A percentile compares a stretch with the other conserved stretches of the same genome.
Evolutionary conservation across 2,329 filamentous ascomycete species (phyloP).

Genomic region (Colletotrichum sp.): DNA sequence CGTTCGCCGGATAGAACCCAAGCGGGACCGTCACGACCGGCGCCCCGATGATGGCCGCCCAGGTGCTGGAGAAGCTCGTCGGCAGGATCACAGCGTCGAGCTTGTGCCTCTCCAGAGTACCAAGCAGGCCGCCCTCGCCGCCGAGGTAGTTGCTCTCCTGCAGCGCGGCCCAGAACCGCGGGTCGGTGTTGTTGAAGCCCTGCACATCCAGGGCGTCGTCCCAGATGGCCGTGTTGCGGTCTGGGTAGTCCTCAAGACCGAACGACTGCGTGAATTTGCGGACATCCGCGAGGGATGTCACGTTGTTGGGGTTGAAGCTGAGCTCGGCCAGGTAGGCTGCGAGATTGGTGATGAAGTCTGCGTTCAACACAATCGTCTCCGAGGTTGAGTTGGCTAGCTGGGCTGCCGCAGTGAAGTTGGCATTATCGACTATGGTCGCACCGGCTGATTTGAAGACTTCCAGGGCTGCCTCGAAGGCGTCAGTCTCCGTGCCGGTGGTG

Average conservation of each 20-base stretch:
- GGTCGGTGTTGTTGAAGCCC: conserved; percentile 61
- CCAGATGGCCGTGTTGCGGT: conserved; percentile 63
- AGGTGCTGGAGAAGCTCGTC: conserved; percentile 36
- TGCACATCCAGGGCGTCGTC: conserved; percentile 51
- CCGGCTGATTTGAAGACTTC: conserved; percentile 56
- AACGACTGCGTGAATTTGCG: conserved; percentile 59
- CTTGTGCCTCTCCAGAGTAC: conserved; percentile 57
- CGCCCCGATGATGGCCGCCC: conserved; percentile 25
- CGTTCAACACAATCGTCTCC: conserved; percentile 50
- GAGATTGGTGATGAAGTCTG: conserved; percentile 65
- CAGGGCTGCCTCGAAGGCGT: conserved; percentile 60
- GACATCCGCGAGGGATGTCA: conserved; percentile 57
- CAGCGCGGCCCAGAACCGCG: conserved; percentile 62
- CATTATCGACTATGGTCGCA: conserved; percentile 64
- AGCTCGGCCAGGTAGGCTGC: conserved; percentile 61
- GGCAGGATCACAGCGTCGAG: conserved; percentile 68
- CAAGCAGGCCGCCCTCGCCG: conserved; percentile 64
- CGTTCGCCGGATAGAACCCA: conserved; percentile 42
- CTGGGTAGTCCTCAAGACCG: conserved; percentile 62
- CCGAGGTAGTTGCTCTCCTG: conserved; percentile 59
- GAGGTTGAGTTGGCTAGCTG: conserved; percentile 28
- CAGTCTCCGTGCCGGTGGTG: conserved; percentile 31
- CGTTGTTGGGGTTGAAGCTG: conserved; percentile 58
- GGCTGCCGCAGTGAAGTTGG: conserved; percentile 37
- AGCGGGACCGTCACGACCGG: conserved; percentile 68